Percentiles rank a stretch among this genome's conserved stretches.
Conservation (phyloP, 345 rosid species). For the Hibiscus mutabilis region DNA sequence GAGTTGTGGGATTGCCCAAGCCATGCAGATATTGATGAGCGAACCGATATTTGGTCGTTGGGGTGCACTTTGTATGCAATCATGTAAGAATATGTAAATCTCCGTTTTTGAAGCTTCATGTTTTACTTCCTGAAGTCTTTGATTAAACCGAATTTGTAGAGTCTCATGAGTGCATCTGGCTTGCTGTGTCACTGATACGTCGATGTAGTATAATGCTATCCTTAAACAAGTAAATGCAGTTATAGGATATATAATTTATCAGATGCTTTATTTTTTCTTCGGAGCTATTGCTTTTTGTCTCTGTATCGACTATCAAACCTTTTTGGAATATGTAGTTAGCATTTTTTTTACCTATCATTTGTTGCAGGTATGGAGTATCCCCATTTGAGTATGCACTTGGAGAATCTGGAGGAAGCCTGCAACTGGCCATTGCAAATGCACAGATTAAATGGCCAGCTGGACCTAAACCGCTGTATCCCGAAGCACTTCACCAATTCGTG, state of each 20-base stretch:
- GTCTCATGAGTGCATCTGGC: background rate
- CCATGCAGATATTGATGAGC: conserved; percentile 91
- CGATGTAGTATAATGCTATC: background rate
- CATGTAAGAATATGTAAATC: conserved; percentile 46
- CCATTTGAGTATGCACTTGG: conserved; percentile 97
- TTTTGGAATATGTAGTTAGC: background rate
- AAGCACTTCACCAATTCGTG: conserved; percentile 84
- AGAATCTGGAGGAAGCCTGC: conserved; percentile 97
- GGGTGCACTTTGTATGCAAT: conserved; percentile 97
- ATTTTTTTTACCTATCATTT: background rate
- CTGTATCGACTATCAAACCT: too few species aligned
- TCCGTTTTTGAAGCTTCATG: background rate
- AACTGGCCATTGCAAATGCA: conserved; percentile 82
- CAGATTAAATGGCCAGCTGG: conserved; percentile 96
- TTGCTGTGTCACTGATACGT: background rate
- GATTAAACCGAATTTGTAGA: background rate
- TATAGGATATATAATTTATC: background rate
- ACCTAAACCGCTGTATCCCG: conserved; percentile 80
- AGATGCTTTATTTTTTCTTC: background rate
- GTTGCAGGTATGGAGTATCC: conserved; percentile 73
- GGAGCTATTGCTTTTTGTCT: background rate
- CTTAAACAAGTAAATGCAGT: background rate
- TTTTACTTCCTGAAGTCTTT: background rate
- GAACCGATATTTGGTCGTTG: conserved; percentile 96
- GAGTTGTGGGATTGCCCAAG: conserved; percentile 99